Evolutionary conservation across 2,329 filamentous ascomycete species (phyloP), one percentile per base, ranked within the genome.

Genomic region (Scytalidium sp.): DNA sequence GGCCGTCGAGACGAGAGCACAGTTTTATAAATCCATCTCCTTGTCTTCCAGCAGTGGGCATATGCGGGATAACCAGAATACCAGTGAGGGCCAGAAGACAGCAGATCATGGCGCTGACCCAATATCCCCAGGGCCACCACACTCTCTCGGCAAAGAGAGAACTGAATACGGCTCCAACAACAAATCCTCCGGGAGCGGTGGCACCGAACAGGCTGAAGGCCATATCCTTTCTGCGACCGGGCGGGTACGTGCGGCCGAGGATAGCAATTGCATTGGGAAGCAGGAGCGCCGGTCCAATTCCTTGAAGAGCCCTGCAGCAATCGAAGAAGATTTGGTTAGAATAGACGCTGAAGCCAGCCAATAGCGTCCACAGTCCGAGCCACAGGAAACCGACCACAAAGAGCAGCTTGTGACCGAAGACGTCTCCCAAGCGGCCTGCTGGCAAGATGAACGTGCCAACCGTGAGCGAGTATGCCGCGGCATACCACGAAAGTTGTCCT

Each of bases 381-480:
- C 62, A 64, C 5, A 46, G 66, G 55, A 84, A 70, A 6, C 76
- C 79, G 46, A 67, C 49, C 1, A 78, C 56, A 1, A 79, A 66
- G 15, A 79, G 60, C 4, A 67, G 67, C 46, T 75, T 74, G 58
- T 80, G 76, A 3, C 79, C 79, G 53, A 74, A 78, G 1, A 81
- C 65, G 42, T 75, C 73, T 0, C 77, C 78, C 1, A 81, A 63
- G 1, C 78, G 72, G 5, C 78, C 78, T 6, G 70, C 72, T 3
- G 78, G 67, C 0, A 81, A 63, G 15, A 81, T 75, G 51, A 81
- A 79, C 2, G 76, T 71, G 2, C 78, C 72, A 53, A 78, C 75
- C 0, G 76, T 73, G 11, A 79, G 63, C 9, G 70, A 74, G 58
- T 81, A 85, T 2, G 78, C 78, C 1, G 79, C 79, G 10, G 80